Percentiles rank a stretch among this genome's conserved stretches.
Conservation (phyloP, 495 filamentous ascomycete genomes). For the Penicillium paradoxum region DNA sequence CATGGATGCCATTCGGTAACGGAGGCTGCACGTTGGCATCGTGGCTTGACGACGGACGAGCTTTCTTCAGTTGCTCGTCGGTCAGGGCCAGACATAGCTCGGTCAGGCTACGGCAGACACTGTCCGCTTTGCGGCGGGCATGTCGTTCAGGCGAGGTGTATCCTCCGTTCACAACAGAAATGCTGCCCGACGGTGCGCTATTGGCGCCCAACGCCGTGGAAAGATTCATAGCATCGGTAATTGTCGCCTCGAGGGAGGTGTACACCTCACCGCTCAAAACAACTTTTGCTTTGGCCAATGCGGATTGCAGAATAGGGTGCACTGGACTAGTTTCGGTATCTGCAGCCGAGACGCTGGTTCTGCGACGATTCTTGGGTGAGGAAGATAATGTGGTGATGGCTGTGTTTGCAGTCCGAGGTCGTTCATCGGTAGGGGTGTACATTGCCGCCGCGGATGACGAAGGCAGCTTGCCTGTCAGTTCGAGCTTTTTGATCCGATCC, state of each 20-base stretch:
- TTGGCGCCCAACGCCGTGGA: constrained; percentile 67
- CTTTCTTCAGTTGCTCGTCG: constrained; percentile 33
- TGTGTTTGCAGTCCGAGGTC: constrained; percentile 85
- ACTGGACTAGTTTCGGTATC: constrained; percentile 44
- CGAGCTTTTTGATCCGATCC: constrained; percentile 86
- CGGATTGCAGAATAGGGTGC: constrained; percentile 76
- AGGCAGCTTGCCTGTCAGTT: constrained; percentile 82
- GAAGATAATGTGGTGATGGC: constrained; percentile 90
- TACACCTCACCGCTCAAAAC: constrained; percentile 68
- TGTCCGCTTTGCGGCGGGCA: constrained; percentile 84
- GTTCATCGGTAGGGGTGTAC: constrained; percentile 67
- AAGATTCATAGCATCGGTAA: constrained; percentile 72
- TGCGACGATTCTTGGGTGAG: constrained; percentile 66
- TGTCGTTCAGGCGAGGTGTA: constrained; percentile 65
- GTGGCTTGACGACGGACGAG: constrained; percentile 24
- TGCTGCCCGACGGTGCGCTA: constrained; percentile 60
- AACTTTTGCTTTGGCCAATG: constrained; percentile 68
- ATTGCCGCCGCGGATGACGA: constrained; percentile 74
- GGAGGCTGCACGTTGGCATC: constrained; percentile 21
- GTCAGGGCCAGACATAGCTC: constrained; percentile 86
- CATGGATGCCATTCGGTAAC: constrained; percentile 31
- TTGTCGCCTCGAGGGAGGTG: constrained; percentile 73
- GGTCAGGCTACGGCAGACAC: constrained; percentile 85
- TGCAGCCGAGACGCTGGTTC: constrained; percentile 47
- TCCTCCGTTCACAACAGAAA: constrained; percentile 47